Conservation (phyloP, 1,284 basidiomycete species). For the Marasmius oreades region DNA sequence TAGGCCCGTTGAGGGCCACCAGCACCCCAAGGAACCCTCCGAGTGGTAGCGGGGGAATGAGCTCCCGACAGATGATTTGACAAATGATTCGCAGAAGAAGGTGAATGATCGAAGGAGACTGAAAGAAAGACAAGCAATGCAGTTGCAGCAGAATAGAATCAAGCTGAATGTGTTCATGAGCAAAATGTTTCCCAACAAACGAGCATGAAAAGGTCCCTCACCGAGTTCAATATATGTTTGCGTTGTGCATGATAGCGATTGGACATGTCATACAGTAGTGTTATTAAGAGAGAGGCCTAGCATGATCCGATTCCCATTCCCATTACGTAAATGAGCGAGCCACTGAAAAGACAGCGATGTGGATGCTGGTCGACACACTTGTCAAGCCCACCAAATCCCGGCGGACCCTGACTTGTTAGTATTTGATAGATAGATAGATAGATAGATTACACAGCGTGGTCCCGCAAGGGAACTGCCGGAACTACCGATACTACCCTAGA, state of each 20-base stretch:
- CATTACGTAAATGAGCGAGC: too few species aligned
- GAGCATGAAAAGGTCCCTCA: constrained; percentile 31
- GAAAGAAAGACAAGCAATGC: constrained; percentile 69
- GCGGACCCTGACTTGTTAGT: too few species aligned
- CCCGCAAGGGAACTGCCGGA: too few species aligned
- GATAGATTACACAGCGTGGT: too few species aligned
- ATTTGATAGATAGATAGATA: too few species aligned
- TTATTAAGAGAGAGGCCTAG: neutral
- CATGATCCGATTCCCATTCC: too few species aligned
- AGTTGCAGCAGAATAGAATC: constrained; percentile 69
- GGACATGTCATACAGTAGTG: constrained; percentile 55
- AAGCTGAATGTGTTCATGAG: constrained; percentile 39
- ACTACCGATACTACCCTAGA: too few species aligned
- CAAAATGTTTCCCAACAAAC: neutral
- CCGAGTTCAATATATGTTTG: constrained; percentile 71
- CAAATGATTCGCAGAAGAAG: constrained; percentile 52
- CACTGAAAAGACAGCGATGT: too few species aligned
- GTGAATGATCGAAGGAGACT: constrained; percentile 61
- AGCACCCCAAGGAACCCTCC: constrained; percentile 62
- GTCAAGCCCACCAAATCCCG: too few species aligned
- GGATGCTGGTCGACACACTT: too few species aligned
- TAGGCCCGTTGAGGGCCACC: constrained; percentile 52
- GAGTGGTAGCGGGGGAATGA: constrained; percentile 57
- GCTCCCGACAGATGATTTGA: constrained; percentile 63
- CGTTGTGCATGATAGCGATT: constrained; percentile 70